Evolutionary conservation across 1,284 basidiomycete genomes (phyloP), one percentile per base, ranked within the genome.

Genomic region (Apiotrichum mycotoxinovorans): DNA sequence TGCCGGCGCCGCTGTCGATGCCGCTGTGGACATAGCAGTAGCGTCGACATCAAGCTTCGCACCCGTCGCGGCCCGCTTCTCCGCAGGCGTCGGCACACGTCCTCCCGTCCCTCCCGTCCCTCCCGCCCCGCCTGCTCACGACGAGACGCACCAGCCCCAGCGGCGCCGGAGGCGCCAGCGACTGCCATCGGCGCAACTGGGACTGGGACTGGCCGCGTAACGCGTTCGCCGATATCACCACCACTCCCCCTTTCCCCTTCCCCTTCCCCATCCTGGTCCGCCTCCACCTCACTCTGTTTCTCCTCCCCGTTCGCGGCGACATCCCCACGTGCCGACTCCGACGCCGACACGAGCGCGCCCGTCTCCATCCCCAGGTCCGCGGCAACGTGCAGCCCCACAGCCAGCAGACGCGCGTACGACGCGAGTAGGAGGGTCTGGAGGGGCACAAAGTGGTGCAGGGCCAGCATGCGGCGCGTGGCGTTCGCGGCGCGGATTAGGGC

Each of bases 371-470:
- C 60, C 3, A 52, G 27, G 10, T 38, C 35, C 2, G 38, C 23
- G 7, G 37, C 53, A 4, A 63, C 22, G 15, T 51, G 52, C 11
- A 58, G n/a, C 7, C 42, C 33, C 2, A 73, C 56, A 9, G 67
- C 56, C 42, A 67, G 65, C 3, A 75, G 57, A 8, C 73, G 57
- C 18, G 64, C 61, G 51, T 73, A 75, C 10, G 63, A 57, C 1
- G 66, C 61, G 2, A 73, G 7, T 1, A 69, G 56, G n/a, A 60
- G 46, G 7, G 66, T 66, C 34, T 74, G 72, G 5, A 73, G 63
- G 4, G 73, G 73, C 5, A 75, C 52, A 51, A 75, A 75, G 60
- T 69, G 64, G 27, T 52, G 41, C n/a, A 68, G 57, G 1, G 52
- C 26, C 22, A 71, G 53, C 44, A 66, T 60, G 30, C 56, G 53